Base-by-base conservation (phyloP, 805 yeast species). In the Suhomyces sp. region DNA sequence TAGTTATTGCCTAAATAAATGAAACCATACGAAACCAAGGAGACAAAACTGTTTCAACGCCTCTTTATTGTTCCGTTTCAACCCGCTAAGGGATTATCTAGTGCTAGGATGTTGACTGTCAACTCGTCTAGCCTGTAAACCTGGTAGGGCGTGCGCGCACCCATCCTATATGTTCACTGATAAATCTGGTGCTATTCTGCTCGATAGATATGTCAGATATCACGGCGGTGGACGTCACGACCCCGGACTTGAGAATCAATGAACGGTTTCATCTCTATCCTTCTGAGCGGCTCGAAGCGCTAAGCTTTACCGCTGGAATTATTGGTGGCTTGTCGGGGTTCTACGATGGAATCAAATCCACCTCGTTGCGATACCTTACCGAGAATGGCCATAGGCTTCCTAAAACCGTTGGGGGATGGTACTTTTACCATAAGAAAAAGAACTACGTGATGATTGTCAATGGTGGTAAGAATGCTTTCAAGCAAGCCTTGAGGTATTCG, bases 331-430 rank as follows among this genome's bases (percentile, higher is more conserved):
- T 78, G 33, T 71, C 78, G 2, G 96, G 96, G 7, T 76, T 85
- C 61, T 77, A 80, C 50, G 70, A 75, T 13, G 93, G 93, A 3
- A 81, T 82, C 60, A 76, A 76, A 50, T 57, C 65, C 2, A 73
- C 88, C 0, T 80, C 87, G 1, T 68, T 84, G 44, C 76, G 83
- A 44, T 90, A 80, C 60, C 72, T 90, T 46, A 90, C 92, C 2
- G 89, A 88, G 59, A 90, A 90, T 62, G 87, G 94, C 12, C 96
- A 90, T 64, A 66, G 97, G 49, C 70, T 90, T 53, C 97, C 97
- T 6, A 76, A 68, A 22, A 83, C 86, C 0, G 86, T 83, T 50
- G 91, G 90, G 19, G 94, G 93, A 0, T 90, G 96, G 97, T 90
- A 87, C 63, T 87, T 86, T 65, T 90, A 90, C 68, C 94, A 90